These are phyloP conservation scores for Penicillium thymicola DNA, from an alignment of 2,329 filamentous ascomycete genomes.

Conservation along the genomic window DNA sequence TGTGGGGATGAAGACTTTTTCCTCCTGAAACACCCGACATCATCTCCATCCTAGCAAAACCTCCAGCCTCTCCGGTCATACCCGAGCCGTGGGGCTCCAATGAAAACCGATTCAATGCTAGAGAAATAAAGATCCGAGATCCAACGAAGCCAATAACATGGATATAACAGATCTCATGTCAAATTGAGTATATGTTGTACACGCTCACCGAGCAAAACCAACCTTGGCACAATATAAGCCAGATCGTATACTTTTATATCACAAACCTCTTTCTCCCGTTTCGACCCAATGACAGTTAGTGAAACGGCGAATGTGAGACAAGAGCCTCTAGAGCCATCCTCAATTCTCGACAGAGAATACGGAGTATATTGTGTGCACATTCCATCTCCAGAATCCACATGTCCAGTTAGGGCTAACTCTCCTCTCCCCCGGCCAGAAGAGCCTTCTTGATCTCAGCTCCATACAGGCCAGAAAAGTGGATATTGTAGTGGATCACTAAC, in stretches of 20 bases:
- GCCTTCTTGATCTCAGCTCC: conserved; percentile 20
- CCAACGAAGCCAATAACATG: neutral
- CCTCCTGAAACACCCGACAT: conserved; percentile 24
- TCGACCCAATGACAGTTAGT: neutral
- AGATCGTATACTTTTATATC: neutral
- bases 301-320: neutral
- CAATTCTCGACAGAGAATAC: neutral
- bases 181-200: neutral
- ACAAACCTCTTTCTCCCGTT: neutral
- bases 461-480: neutral
- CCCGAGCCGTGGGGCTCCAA: conserved; percentile 19
- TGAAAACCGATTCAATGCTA: neutral
- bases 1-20: conserved; percentile 9
- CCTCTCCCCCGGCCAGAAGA: conserved; percentile 1
- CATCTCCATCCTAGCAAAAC: conserved; percentile 1
- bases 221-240: neutral
- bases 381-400: conserved; percentile 7
- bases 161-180: neutral
- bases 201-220: neutral
- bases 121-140: conserved; percentile 2
- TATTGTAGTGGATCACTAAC: conserved; percentile 11
- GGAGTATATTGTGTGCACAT: neutral
- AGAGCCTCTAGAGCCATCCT: neutral
- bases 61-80: conserved; percentile 7
- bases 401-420: conserved; percentile 5